Percentiles rank a stretch among this genome's conserved stretches.
These are phyloP conservation scores for Gossypium mustelinum DNA, from an alignment of 345 rosid species.

Conservation along the genomic window DNA sequence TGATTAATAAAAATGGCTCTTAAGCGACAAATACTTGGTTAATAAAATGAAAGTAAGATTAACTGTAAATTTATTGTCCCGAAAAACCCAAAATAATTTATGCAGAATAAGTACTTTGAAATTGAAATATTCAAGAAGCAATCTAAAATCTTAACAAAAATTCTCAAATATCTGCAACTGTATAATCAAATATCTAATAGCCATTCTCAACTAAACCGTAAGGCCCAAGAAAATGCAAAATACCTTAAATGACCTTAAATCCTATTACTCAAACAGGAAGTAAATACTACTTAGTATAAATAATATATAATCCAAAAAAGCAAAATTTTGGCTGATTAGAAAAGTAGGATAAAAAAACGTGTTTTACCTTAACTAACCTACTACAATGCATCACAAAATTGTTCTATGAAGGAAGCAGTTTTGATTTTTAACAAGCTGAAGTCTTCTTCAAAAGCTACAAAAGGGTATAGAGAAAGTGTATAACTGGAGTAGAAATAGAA, in stretches of 20 bases:
- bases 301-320: background rate
- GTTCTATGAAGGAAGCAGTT: constrained; percentile 63
- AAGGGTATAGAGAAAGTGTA: constrained; percentile 14
- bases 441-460: constrained; percentile 76
- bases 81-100: background rate
- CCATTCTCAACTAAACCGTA: background rate
- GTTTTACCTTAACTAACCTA: constrained; percentile 47
- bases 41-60: background rate
- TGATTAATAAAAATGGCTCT: background rate
- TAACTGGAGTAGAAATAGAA: constrained; percentile 4
- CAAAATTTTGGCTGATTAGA: background rate
- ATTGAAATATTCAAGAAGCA: background rate
- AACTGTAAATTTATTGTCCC: background rate
- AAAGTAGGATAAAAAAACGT: background rate
- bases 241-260: background rate
- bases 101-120: background rate
- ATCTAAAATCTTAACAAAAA: background rate
- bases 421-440: constrained; percentile 61
- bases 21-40: background rate
- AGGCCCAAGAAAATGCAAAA: background rate
- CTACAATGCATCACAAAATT: constrained; percentile 55
- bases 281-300: background rate
- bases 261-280: background rate
- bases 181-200: background rate
- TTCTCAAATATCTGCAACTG: too few species aligned